Evolutionary conservation across 164 flowering plant genomes (phyloP).

Genomic region (Berberis vulgaris): DNA sequence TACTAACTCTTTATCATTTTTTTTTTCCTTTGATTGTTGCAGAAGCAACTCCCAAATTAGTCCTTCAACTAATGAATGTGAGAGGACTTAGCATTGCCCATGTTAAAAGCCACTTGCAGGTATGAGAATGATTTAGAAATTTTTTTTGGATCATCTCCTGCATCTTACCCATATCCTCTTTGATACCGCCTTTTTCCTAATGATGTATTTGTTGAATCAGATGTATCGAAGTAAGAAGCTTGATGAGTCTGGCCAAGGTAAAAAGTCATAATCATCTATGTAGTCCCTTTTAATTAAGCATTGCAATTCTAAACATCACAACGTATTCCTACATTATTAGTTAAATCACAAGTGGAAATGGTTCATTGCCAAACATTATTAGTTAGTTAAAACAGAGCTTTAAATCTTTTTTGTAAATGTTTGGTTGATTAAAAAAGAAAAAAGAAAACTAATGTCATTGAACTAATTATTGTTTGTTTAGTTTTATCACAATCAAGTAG

Average conservation of each 20-base stretch:
- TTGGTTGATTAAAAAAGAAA: too few species aligned
- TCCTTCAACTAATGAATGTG: constrained; percentile 65
- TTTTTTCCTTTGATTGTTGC: constrained; percentile 5
- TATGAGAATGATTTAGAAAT: constrained; percentile 4
- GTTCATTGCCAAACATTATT: too few species aligned
- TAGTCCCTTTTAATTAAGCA: too few species aligned
- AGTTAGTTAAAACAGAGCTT: too few species aligned
- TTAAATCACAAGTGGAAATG: too few species aligned
- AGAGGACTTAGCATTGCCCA: constrained; percentile 70
- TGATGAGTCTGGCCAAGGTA: constrained; percentile 63
- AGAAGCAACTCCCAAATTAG: constrained; percentile 77
- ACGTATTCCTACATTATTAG: too few species aligned
- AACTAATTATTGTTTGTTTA: constrained; percentile 11
- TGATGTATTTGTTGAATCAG: constrained; percentile 21
- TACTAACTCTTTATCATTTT: background rate
- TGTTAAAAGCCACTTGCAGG: constrained; percentile 82
- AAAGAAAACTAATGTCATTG: background rate
- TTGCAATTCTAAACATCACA: too few species aligned
- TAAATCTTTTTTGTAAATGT: too few species aligned
- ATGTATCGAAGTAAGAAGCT: constrained; percentile 74
- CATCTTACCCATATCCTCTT: background rate
- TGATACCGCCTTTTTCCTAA: background rate
- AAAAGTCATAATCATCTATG: background rate
- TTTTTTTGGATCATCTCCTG: background rate
- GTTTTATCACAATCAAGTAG: constrained; percentile 25